Evolutionary conservation across 2,329 filamentous ascomycete genomes (phyloP), one percentile per base, ranked within the genome.

Genomic region (Verticillium nubilum): DNA sequence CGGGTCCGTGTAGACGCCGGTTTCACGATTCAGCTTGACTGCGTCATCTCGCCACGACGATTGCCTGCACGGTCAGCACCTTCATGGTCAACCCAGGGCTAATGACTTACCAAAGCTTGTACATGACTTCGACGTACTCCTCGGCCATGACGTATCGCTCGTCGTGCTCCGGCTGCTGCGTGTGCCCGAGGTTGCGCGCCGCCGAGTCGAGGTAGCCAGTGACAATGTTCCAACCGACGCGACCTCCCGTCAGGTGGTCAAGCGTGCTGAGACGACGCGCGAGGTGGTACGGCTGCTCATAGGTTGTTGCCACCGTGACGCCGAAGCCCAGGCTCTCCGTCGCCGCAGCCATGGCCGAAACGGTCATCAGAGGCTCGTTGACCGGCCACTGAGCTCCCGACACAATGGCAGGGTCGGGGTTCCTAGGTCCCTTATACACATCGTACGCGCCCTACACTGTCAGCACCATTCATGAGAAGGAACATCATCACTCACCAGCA

Each of bases 321-420:
- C 87, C 87, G 61, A 90, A 90, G 0, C 82, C 84, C n/a, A 91
- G 80, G 60, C 78, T 88, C 63, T 83, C 80, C 0, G 87, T 90
- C 0, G 78, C 86, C 1, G 86, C 86, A 1, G 87, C 86, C 86
- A 90, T 88, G 2, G 86, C 86, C 2, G 86, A 79, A 0, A 90
- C 77, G 2, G 86, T 79, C 3, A 80, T 77, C 1, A 90, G 67
- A 0, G 87, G 87, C 68, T 90, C 87, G 61, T 88, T 89, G n/a
- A 89, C 84, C 0, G 87, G 87, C 80, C 85, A 90, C 70, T 90
- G 87, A 0, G 86, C 85, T 1, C 85, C 87, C 0, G 85, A 83
- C 1, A 78, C 69, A 55, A 88, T 80, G 0, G 86, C 84, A 0
- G 86, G 81, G 3, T 81, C 79, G 4, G 76, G 72, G 0, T 70